These are phyloP conservation scores for Calonectria hawksworthii DNA, from an alignment of 2,329 filamentous ascomycete genomes.

Conservation along the genomic window DNA sequence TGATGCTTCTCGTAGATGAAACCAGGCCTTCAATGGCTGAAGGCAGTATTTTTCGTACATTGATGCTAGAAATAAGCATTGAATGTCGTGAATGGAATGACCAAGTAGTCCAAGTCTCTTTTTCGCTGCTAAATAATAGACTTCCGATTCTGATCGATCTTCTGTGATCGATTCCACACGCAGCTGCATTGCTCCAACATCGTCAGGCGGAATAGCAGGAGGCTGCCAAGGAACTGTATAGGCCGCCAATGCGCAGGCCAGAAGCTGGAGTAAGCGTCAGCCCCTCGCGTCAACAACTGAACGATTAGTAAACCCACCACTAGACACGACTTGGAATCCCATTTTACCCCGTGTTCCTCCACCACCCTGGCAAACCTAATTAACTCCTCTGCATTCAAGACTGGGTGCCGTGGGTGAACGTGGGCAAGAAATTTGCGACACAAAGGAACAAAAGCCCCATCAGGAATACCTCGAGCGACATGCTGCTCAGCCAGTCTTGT, in stretches of 20 bases:
- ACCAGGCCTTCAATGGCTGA: conserved; percentile 27
- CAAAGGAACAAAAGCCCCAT: conserved; percentile 25
- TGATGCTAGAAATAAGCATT: conserved; percentile 26
- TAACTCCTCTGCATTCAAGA: conserved; percentile 25
- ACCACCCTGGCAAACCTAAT: conserved; percentile 15
- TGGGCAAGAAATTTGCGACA: conserved; percentile 31
- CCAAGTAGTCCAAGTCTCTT: conserved; percentile 28
- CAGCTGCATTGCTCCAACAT: neutral
- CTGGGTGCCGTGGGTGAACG: conserved; percentile 26
- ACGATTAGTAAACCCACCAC: conserved; percentile 10
- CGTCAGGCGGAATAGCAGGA: neutral
- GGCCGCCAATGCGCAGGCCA: conserved; percentile 27
- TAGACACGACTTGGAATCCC: conserved; percentile 32
- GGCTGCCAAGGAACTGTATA: conserved; percentile 22
- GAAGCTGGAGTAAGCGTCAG: conserved; percentile 5
- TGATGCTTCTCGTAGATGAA: conserved; percentile 25
- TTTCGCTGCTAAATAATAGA: conserved; percentile 24
- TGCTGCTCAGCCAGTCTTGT: neutral
- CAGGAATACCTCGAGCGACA: conserved; percentile 11
- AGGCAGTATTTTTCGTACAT: conserved; percentile 30
- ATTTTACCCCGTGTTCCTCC: conserved; percentile 23
- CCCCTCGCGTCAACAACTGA: neutral
- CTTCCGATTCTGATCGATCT: conserved; percentile 6
- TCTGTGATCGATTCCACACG: conserved; percentile 12
- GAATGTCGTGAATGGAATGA: conserved; percentile 24